A percentile compares a stretch with the other conserved stretches of the same genome.
Evolutionary conservation across 2,329 filamentous ascomycete species (phyloP).

Genomic region (Aspergillus jensenii): DNA sequence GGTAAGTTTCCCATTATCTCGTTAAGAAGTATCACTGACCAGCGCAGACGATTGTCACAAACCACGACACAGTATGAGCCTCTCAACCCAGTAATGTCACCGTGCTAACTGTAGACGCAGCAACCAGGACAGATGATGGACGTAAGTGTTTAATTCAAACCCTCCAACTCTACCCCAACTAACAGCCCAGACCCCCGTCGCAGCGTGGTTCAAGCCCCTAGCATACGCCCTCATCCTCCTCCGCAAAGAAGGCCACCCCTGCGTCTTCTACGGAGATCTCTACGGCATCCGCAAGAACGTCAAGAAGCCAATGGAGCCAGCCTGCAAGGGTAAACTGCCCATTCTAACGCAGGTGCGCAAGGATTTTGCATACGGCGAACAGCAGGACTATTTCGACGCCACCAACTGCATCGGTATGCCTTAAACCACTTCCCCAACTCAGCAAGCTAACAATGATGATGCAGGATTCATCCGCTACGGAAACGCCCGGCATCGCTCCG

Average conservation of each 20-base stretch:
- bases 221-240: constrained; percentile 11
- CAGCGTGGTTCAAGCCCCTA: background rate
- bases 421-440: too few species aligned
- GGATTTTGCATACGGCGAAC: too few species aligned
- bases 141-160: constrained; percentile 5
- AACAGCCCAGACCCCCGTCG: too few species aligned
- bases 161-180: background rate
- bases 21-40: too few species aligned
- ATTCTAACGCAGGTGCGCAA: too few species aligned
- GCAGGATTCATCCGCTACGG: constrained; percentile 42
- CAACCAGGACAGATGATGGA: constrained; percentile 18
- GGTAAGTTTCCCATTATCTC: too few species aligned
- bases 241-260: constrained; percentile 7
- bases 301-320: background rate
- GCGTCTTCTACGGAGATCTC: constrained; percentile 10
- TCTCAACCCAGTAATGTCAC: too few species aligned
- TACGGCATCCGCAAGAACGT: constrained; percentile 6
- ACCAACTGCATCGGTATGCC: too few species aligned
- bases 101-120: background rate
- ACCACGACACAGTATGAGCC: constrained; percentile 34
- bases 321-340: too few species aligned
- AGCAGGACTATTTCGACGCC: too few species aligned
- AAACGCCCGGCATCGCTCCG: constrained; percentile 49
- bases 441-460: too few species aligned
- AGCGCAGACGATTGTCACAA: too few species aligned